Evolutionary conservation across 2,329 filamentous ascomycete genomes (phyloP), one percentile per base, ranked within the genome.

Genomic region (Fusarium luffae): DNA sequence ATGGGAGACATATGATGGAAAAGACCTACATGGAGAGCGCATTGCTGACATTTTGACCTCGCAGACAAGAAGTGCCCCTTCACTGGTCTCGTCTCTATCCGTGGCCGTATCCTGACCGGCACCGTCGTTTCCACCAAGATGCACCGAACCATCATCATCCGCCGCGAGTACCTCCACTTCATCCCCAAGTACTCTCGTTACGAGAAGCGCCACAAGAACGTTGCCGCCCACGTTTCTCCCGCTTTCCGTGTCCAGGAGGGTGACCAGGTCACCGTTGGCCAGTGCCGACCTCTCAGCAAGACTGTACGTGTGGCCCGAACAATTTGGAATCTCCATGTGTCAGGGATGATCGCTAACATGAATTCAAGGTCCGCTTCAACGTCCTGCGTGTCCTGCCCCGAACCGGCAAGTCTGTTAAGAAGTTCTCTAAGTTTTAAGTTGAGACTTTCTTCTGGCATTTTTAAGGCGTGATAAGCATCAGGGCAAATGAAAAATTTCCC

Each of bases 1-100:
- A 40, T 46, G 12, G 19, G 16, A 41, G 43, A 25, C 32, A 41
- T 18, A 19, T 30, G 37, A 32, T 32, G 19, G 28, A 11, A 14
- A 46, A 23, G 13, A 59, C 6, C 27, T 16, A 11, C 23, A 32
- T 28, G 55, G 54, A 54, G 56, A 61, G 59, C 48, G 66, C 46
- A 50, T 69, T 48, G 58, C 75, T 78, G 62, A 79, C 76, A 49
- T 62, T 25, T 67, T 74, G 59, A 54, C 49, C 27, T 14, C 69
- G 80, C 82, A 97, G 96, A 99, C 92, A 99, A 99, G 93, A 99
- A 99, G 90, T 99, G 96, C 92, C 96, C 96, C 78, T 99, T 99
- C 92, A 97, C 94, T 79, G 97, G 97, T 84, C 89, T 95, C 84
- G 94, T 99, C 84, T 98, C 96, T 76, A 99, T 99, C 89, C 96